Evolutionary conservation across 1,284 basidiomycete species (phyloP), one percentile per base, ranked within the genome.

Genomic region (Golubevia sp.): DNA sequence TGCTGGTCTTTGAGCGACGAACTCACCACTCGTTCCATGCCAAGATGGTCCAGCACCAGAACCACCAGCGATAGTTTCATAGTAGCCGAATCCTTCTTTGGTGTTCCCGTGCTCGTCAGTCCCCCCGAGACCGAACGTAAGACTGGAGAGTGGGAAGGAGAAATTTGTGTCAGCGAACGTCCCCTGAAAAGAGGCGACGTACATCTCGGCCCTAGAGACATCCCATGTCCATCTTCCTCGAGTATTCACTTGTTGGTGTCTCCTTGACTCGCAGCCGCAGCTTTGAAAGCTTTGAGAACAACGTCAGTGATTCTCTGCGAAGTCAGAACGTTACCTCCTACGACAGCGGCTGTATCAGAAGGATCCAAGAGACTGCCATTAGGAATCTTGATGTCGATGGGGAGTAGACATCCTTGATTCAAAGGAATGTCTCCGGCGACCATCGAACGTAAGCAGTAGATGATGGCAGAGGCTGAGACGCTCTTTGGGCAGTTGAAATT

Each of bases 31-130:
- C 1, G 84, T 84, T 2, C 82, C 82, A 38, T 82, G 75, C 82
- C 82, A 84, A 23, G 70, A 67, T 0, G 81, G 79, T 0, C 82
- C 82, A 2, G 82, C 82, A 1, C 82, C 82, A 2, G 71, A 61
- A 2, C 82, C 82, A 23, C 82, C 82, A 1, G 79, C 79, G 50
- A 84, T 84, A 0, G 82, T 84, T 67, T 84, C 82, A 62, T 82
- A 80, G 66, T 81, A 81, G 18, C 79, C 77, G 30, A 83, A 79
- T 2, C 83, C 83, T 59, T 83, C 75, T 26, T 80, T 68, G 58
- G 82, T 80, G 49, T 76, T 77, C 1, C 83, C 82, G 5, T 79
- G 53, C 25, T 71, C 61, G 44, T 80, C 77, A 49, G 66, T 71
- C 11, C 80, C 80, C 3, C 80, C 80, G 1, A 77, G 68, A 24